These are phyloP conservation scores for Dendrocalamus sinicus DNA, from an alignment of 176 grass and related monocot species.

Conservation along the genomic window DNA sequence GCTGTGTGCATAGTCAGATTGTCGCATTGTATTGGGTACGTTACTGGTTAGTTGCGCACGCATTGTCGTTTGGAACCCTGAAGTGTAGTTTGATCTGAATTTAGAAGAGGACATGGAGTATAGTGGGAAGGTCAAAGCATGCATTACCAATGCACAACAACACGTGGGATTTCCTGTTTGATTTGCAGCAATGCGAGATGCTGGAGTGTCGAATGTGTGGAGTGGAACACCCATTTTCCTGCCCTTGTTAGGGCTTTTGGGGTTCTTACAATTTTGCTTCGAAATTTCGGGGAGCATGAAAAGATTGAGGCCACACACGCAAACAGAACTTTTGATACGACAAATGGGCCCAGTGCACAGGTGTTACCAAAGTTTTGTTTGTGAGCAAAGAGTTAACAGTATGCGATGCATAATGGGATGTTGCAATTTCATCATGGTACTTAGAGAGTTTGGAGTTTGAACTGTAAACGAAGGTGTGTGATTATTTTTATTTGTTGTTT, in stretches of 20 bases:
- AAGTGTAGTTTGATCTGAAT: constrained; percentile 37
- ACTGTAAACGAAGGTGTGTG: not conserved
- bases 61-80: not conserved
- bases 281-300: not conserved
- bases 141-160: not conserved
- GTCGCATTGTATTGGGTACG: not conserved
- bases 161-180: not conserved
- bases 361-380: not conserved
- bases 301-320: constrained; percentile 5
- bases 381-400: not conserved
- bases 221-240: not conserved
- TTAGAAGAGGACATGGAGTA: not conserved
- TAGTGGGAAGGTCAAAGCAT: not conserved
- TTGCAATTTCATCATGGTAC: not conserved
- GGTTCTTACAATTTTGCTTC: constrained; percentile 18
- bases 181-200: not conserved
- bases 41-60: not conserved
- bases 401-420: not conserved
- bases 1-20: not conserved
- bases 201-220: constrained; percentile 1
- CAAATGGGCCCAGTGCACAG: not conserved
- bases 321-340: constrained; percentile 5
- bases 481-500: constrained; percentile 22
- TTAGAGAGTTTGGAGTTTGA: constrained; percentile 10
- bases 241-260: not conserved